phyloP scores from a whole-genome alignment of 257 asterid species.

The Capsicum rhomboideum region DNA sequence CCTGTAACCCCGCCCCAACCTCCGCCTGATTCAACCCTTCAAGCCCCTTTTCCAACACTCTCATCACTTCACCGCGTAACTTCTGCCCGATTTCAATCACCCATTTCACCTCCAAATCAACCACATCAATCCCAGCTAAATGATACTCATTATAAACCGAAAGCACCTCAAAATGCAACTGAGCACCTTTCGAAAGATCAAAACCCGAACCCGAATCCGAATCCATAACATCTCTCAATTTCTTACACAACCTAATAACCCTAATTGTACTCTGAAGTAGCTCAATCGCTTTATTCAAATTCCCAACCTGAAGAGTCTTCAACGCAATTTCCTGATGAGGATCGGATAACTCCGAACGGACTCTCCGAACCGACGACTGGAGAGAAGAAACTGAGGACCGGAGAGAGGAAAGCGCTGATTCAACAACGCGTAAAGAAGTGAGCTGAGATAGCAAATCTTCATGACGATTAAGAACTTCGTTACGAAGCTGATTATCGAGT shows the following conservation, averaged over 20 bases:
- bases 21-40: constrained; percentile 95
- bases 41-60: constrained; percentile 65
- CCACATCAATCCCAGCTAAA: constrained; percentile 73
- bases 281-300: constrained; percentile 55
- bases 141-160: constrained; percentile 60
- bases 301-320: constrained; percentile 66
- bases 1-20: constrained; percentile 93
- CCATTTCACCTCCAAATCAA: constrained; percentile 83
- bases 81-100: constrained; percentile 68
- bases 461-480: constrained; percentile 84
- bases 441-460: constrained; percentile 74
- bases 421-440: constrained; percentile 66
- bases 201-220: constrained; percentile 38
- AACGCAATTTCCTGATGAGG: constrained; percentile 57
- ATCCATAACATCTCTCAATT: constrained; percentile 53
- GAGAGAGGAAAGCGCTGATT: constrained; percentile 66
- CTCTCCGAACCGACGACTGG: constrained; percentile 63
- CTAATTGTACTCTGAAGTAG: constrained; percentile 64
- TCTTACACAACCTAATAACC: constrained; percentile 48
- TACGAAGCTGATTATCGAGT: constrained; percentile 78
- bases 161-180: constrained; percentile 77
- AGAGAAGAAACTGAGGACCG: constrained; percentile 70
- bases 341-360: constrained; percentile 76
- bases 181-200: constrained; percentile 90
- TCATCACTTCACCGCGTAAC: constrained; percentile 79